Percentiles rank a stretch among this genome's conserved stretches.
Conservation (phyloP, 371 early-diverging fungal genomes). For the Mucor mucedo region DNA sequence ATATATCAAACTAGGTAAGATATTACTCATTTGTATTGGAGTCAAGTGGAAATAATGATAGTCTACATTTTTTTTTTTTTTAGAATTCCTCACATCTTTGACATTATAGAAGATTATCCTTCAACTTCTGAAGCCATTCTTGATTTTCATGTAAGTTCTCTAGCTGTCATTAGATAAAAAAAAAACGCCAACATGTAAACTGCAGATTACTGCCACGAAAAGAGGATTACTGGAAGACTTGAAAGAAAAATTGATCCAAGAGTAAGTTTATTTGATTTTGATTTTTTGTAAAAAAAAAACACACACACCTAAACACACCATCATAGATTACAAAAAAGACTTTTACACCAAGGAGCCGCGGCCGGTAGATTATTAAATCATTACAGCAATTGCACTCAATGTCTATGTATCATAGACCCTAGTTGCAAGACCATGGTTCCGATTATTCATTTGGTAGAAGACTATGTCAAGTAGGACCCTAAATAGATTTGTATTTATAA, state of each 20-base stretch:
- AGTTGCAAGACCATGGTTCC: constrained; percentile 36
- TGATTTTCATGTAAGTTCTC: constrained; percentile 35
- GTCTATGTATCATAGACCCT: constrained; percentile 38
- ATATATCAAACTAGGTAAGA: constrained; percentile 16
- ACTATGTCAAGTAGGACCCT: constrained; percentile 32
- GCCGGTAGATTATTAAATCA: constrained; percentile 40
- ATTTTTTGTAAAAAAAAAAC: background rate
- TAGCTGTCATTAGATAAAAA: background rate
- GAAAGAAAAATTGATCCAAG: constrained; percentile 27
- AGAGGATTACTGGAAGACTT: constrained; percentile 22
- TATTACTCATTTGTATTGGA: too few species aligned
- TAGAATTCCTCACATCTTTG: constrained; percentile 34
- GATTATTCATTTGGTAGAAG: constrained; percentile 29
- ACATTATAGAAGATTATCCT: constrained; percentile 47
- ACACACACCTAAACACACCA: background rate
- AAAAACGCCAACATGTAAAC: background rate
- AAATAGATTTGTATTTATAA: background rate
- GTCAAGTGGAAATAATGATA: background rate
- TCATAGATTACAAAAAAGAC: constrained; percentile 32
- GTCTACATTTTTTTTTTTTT: background rate
- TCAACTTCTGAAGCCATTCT: constrained; percentile 26
- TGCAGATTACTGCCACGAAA: constrained; percentile 23
- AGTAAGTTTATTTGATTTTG: constrained; percentile 23
- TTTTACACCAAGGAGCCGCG: constrained; percentile 45
- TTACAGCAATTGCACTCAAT: constrained; percentile 39